These are phyloP conservation scores for Amauroascus verrucosus DNA, from an alignment of 2,329 filamentous ascomycete species.

Conservation along the genomic window DNA sequence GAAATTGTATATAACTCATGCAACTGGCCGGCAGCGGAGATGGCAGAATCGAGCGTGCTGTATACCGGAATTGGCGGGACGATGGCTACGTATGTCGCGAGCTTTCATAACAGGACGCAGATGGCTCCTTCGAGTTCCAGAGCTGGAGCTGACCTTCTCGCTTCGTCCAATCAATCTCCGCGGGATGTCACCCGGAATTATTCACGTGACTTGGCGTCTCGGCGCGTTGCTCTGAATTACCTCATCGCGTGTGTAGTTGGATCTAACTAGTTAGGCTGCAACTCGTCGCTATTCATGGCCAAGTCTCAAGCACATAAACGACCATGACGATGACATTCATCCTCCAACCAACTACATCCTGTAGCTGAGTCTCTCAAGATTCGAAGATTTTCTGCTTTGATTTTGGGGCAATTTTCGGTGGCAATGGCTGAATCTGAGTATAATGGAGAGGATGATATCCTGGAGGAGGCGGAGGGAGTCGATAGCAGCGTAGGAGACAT, in stretches of 20 bases:
- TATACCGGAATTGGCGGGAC: too few relatives aligned
- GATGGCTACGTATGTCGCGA: too few relatives aligned
- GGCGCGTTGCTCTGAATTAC: neutral
- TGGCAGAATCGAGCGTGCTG: neutral
- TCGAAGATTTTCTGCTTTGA: neutral
- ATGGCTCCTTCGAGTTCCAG: too few relatives aligned
- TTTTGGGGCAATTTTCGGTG: neutral
- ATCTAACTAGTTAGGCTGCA: constrained; percentile 1
- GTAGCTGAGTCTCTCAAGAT: neutral
- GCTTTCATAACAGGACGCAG: too few relatives aligned
- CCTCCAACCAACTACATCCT: too few relatives aligned
- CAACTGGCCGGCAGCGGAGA: neutral
- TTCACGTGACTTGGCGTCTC: constrained; percentile 10
- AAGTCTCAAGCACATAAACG: neutral
- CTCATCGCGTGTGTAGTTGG: neutral
- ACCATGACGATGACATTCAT: too few relatives aligned
- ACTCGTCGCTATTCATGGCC: neutral
- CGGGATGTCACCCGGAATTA: neutral
- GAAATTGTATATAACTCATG: neutral
- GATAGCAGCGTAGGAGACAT: constrained; percentile 33
- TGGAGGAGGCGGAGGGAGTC: constrained; percentile 37
- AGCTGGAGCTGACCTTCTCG: neutral
- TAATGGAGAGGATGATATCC: constrained; percentile 31
- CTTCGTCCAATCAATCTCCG: neutral
- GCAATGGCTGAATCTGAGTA: constrained; percentile 30